Evolutionary conservation across 495 filamentous ascomycete genomes (phyloP), one percentile per base, ranked within the genome.

Genomic region (Amphirosellinia nigrospora): DNA sequence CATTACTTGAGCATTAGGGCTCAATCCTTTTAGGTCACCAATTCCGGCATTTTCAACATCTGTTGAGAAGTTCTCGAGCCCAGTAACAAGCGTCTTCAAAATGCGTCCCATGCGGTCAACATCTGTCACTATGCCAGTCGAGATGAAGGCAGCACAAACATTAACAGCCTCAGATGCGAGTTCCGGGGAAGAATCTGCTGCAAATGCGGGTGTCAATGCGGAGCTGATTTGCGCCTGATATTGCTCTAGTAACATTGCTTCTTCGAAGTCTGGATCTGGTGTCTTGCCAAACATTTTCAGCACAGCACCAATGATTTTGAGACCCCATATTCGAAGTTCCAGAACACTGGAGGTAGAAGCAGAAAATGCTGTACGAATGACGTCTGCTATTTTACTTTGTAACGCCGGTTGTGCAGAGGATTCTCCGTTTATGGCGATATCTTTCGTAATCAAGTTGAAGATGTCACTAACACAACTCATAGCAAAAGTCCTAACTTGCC

Each of bases 191-290:
- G 96, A 98, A 79, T 99, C 96, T 2, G 90, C 89, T 1, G 95
- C 94, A 82, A 99, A 99, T 1, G 96, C 96, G 10, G 96, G 96
- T 5, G 96, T 98, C 46, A 99, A 86, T 0, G 96, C 96, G 1
- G 96, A 98, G 73, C 95, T 93, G 74, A 98, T 98, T 78, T 99
- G 96, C 19, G 96, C 96, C 79, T 99, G 96, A 74, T 98, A 99
- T 77, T 98, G 96, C 75, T 99, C 96, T 0, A 99, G 87, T 15
- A 99, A 84, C 76, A 96, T 93, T 11, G 93, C 96, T 79, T 99
- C 96, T 9, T 94, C 88, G 75, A 99, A 98, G 75, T 98, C 96
- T 0, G 96, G 96, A 80, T 99, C 96, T 2, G 96, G 93, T 9
- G 91, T 93, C 74, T 94, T 94, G 59, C 96, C 96, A 82, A 99